phyloP scores from a whole-genome alignment of 371 early-diverging fungal genomes.

The Apophysomyces trapeziformis region DNA sequence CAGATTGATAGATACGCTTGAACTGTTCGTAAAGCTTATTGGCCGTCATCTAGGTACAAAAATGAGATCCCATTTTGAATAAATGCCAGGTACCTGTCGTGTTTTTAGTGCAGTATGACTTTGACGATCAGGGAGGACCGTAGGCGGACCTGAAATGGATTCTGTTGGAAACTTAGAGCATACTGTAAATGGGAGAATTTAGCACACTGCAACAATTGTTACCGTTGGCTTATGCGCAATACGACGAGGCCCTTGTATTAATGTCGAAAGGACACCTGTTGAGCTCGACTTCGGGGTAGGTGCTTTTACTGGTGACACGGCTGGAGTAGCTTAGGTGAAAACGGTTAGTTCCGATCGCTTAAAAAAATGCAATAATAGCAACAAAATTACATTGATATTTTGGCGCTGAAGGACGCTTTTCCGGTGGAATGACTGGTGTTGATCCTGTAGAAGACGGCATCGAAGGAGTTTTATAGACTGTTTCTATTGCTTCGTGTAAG shows the following conservation, averaged over 20 bases:
- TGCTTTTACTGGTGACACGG: neutral
- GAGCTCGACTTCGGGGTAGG: neutral
- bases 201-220: neutral
- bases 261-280: conserved; percentile 1
- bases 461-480: no score
- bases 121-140: conserved; percentile 31
- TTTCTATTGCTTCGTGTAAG: no score
- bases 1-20: conserved; percentile 34
- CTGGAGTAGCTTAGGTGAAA: neutral
- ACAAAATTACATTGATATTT: no score
- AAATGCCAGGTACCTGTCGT: conserved; percentile 28
- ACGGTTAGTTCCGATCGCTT: no score
- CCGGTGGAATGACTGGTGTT: no score
- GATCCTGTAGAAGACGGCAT: no score
- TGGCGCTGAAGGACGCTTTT: no score
- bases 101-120: conserved; percentile 38
- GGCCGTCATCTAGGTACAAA: conserved; percentile 27
- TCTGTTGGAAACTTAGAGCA: neutral
- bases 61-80: neutral
- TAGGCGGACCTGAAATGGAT: conserved; percentile 38
- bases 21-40: conserved; percentile 44
- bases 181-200: neutral
- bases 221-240: conserved; percentile 17
- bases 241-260: conserved; percentile 8
- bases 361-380: no score